Evolutionary conservation across 768 basidiomycete species (phyloP), one percentile per base, ranked within the genome.

Genomic region (Ramaria rubella): DNA sequence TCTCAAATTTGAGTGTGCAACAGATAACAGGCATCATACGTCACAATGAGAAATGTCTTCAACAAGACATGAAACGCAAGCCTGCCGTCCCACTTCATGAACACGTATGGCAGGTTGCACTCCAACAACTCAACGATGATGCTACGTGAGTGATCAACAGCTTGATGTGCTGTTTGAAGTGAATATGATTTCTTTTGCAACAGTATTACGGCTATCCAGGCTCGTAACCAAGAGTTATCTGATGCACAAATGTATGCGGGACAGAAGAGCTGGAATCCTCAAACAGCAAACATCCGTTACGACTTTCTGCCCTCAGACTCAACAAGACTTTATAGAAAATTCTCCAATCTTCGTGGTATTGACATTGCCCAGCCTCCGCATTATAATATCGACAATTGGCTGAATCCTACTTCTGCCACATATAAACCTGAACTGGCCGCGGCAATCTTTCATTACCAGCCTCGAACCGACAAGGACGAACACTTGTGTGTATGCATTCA

Each of bases 11-110:
- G 24, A 38, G 52, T 14, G 58, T 73, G 15, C 36, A 55, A 11
- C 59, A 63, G 2, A 60, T 73, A 21, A 19, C 56, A 7, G 72
- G 69, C 2, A 56, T 60, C 48, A 51, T 69, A 7, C 50, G 64
- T 3, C 70, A 73, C 53, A 68, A 70, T 57, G 56, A 63, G 6
- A 60, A 3, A 2, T 73, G 72, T 58, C 34, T 59, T 14, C 40
- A 48, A 7, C 60, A 67, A 0, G 9, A 48, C 0, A 33, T 70
- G 29, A 46, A 19, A 4, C 52, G 66, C 1, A 19, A 60, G 8
- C 73, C 72, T 1, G 11, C 62, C 2, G 52, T 70, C 17, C 72
- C 72, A 9, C 55, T 74, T 9, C 72, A 73, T 61, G 59, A 60
- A 8, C 63, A 67, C 54, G 71, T 74, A 14, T 62, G 65, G 34